These are phyloP conservation scores for Naganishia albida DNA, from an alignment of 1,284 basidiomycete genomes.

Conservation along the genomic window DNA sequence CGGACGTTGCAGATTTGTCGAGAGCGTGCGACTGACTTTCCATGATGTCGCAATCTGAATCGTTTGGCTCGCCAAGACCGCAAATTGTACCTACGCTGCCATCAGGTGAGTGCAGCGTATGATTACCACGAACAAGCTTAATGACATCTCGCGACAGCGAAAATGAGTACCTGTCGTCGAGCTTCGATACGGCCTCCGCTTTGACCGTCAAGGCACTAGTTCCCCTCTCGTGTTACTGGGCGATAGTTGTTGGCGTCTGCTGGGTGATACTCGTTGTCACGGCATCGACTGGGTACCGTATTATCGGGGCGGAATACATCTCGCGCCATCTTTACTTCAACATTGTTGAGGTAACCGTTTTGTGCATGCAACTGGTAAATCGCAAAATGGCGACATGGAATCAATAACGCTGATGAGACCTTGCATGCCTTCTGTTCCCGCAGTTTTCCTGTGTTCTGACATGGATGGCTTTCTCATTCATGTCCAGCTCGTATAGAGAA, in stretches of 20 bases:
- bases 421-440: conserved; percentile 3
- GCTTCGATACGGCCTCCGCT: conserved; percentile 46
- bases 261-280: conserved; percentile 45
- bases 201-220: conserved; percentile 46
- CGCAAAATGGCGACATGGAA: no score
- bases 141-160: conserved; percentile 36
- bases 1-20: background rate
- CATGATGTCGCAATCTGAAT: background rate
- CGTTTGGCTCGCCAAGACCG: conserved; percentile 35
- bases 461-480: conserved; percentile 49
- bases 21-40: no score
- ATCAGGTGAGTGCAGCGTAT: conserved; percentile 37
- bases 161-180: conserved; percentile 42
- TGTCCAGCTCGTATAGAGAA: conserved; percentile 39
- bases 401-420: background rate
- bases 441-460: conserved; percentile 48
- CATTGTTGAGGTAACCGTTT: conserved; percentile 45
- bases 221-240: conserved; percentile 50
- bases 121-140: background rate
- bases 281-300: conserved; percentile 33
- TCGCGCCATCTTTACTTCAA: conserved; percentile 47
- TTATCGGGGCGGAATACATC: conserved; percentile 46
- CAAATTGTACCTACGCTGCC: conserved; percentile 50
- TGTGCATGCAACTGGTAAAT: conserved; percentile 41
- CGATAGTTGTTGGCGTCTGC: conserved; percentile 44